A percentile compares a stretch with the other conserved stretches of the same genome.
phyloP scores from a whole-genome alignment of 116 monocot species.

The Thalassia testudinum region DNA sequence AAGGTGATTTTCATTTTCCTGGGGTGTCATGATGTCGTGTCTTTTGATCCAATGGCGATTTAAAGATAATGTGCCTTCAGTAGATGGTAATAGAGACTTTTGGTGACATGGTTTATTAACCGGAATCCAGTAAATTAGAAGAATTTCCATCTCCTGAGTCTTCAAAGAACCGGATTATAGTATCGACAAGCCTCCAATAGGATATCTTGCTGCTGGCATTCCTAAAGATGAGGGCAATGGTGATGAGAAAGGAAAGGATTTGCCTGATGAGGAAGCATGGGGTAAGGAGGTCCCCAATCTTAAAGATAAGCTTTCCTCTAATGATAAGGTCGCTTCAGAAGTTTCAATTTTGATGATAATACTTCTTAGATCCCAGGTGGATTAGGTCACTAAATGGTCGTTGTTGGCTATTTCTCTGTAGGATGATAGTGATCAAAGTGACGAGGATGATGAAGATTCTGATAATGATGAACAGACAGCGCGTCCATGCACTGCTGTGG shows the following conservation, averaged over 20 bases:
- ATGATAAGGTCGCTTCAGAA: slow-evolving; percentile 14
- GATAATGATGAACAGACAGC: slow-evolving; percentile 1
- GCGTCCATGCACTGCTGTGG: slow-evolving; percentile 7
- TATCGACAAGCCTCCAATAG: slow-evolving; percentile 84
- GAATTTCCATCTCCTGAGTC: slow-evolving; percentile 71
- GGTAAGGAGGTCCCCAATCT: slow-evolving; percentile 55
- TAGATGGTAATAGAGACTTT: slow-evolving; percentile 68
- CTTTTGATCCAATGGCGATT: not conserved
- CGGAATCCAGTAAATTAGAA: slow-evolving; percentile 26
- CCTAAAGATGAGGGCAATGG: slow-evolving; percentile 21
- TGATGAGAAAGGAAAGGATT: slow-evolving; percentile 15
- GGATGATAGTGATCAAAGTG: slow-evolving; percentile 6
- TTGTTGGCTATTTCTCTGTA: not conserved
- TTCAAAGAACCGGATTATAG: slow-evolving; percentile 38
- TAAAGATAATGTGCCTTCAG: not conserved
- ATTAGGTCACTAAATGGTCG: no score
- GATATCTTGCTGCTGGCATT: slow-evolving; percentile 40
- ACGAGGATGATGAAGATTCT: slow-evolving; percentile 15
- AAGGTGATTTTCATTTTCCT: slow-evolving; percentile 21
- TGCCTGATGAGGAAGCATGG: slow-evolving; percentile 40
- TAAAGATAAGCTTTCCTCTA: slow-evolving; percentile 19
- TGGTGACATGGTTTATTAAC: slow-evolving; percentile 62
- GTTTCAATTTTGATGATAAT: no score
- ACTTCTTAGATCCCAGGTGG: no score
- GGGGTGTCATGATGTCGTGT: not conserved